A percentile compares a stretch with the other conserved stretches of the same genome.
Conservation (phyloP, 1,139 yeast genomes). For the Diutina mesorugosa region DNA sequence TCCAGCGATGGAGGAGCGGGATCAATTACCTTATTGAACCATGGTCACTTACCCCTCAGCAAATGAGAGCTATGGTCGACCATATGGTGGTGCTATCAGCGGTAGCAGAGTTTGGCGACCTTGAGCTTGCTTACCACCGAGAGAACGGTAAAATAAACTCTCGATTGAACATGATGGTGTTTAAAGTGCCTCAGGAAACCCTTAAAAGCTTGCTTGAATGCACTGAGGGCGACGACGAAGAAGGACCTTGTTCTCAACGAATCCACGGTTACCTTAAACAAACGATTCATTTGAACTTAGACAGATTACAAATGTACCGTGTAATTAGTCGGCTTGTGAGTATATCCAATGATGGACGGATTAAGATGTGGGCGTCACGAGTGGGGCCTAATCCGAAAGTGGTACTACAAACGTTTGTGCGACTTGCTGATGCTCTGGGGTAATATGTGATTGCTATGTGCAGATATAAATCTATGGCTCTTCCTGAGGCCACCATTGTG, state of each 20-base stretch:
- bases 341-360: background rate
- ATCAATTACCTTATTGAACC: background rate
- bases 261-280: background rate
- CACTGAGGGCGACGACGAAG: background rate
- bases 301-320: background rate
- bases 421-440: background rate
- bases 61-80: background rate
- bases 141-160: background rate
- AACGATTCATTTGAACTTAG: background rate
- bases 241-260: background rate
- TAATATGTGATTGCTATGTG: background rate
- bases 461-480: background rate
- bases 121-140: background rate
- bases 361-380: background rate
- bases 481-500: conserved; percentile 1
- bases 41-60: background rate
- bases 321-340: background rate
- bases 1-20: background rate
- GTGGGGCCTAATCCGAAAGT: background rate
- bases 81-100: background rate
- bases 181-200: background rate
- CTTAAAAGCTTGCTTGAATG: background rate
- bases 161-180: background rate
- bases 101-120: background rate
- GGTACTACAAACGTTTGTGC: background rate